Conservation (phyloP, 345 rosid species). For the Eucalyptus marginata region DNA sequence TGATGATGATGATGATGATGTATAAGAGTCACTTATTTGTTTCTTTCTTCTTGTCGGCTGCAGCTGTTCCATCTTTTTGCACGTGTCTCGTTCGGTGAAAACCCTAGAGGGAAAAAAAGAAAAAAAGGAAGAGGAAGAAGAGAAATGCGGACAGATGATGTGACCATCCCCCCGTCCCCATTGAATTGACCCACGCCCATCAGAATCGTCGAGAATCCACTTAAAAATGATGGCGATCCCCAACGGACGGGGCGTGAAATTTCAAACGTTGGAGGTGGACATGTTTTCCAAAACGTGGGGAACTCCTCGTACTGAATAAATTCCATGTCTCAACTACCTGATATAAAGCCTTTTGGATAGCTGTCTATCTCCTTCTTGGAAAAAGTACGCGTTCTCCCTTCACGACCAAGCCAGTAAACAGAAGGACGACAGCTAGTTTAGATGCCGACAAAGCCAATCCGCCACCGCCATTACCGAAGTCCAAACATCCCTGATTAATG, state of each 20-base stretch:
- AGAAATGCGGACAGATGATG: background rate
- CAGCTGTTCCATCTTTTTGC: background rate
- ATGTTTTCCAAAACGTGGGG: background rate
- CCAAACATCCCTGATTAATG: background rate
- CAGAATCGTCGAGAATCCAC: background rate
- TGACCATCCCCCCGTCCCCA: background rate
- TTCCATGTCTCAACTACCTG: background rate
- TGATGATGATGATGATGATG: background rate
- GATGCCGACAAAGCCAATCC: background rate
- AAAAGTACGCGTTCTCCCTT: background rate
- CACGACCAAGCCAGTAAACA: background rate
- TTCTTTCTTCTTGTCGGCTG: background rate
- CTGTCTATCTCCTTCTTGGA: background rate
- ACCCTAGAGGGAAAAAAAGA: background rate
- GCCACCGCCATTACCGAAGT: background rate
- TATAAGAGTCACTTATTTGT: too few relatives aligned
- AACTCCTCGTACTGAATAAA: background rate
- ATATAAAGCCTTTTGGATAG: background rate
- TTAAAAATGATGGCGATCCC: background rate
- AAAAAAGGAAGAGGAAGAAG: background rate
- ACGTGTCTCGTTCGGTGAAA: background rate
- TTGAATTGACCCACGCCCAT: background rate
- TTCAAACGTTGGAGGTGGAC: background rate
- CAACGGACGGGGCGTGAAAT: background rate
- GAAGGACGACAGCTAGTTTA: background rate